Base-by-base conservation (phyloP, 345 rosid species). In the Camelina neglecta region DNA sequence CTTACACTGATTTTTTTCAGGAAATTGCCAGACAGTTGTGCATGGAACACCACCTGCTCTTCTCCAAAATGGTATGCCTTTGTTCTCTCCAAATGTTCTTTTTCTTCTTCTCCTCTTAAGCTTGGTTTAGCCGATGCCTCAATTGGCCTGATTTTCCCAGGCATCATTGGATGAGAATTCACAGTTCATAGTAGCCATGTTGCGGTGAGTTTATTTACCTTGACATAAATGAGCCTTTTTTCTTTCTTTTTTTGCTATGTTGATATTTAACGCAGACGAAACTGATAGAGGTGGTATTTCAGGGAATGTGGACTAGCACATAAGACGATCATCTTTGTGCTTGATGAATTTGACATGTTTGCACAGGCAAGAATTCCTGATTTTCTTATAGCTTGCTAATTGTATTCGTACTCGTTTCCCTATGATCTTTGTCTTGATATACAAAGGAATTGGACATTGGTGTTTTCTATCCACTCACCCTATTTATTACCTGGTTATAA, bases 281-380 rank as follows among this genome's bases (percentile, higher is more conserved):
- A 66, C 75, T 74, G 58, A 65, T 48, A 3, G 56, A 23, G 24
- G 6, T 62, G 24, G 6, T 62, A 11, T 83, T 47, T 61, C 87
- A 95, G 99, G 89, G 97, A 92, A 81, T 95, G 97, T 82, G 97
- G 97, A 76, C 80, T 92, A 71, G 93, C 97, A 7, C 97, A 95
- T 84, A 95, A 89, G 81, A 95, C 99, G 21, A 80, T 92, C 36
- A 84, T 88, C 68, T 95, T 95, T 80, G 86, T 83, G 74, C 91
- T 95, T 75, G 88, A 90, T 77, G 97, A 95, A 78, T 95, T 95
- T 81, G 97, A 95, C 80, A 83, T 82, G 81, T 94, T 94, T 83
- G 91, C 93, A 68, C 98, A 90, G 97, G 98, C 88, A 85, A 85
- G 76, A 76, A 36, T 55, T 24, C 57, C 57, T 35, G 38, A 35